These are phyloP conservation scores for Boletus reticuloceps DNA, from an alignment of 768 basidiomycete genomes.

Conservation along the genomic window DNA sequence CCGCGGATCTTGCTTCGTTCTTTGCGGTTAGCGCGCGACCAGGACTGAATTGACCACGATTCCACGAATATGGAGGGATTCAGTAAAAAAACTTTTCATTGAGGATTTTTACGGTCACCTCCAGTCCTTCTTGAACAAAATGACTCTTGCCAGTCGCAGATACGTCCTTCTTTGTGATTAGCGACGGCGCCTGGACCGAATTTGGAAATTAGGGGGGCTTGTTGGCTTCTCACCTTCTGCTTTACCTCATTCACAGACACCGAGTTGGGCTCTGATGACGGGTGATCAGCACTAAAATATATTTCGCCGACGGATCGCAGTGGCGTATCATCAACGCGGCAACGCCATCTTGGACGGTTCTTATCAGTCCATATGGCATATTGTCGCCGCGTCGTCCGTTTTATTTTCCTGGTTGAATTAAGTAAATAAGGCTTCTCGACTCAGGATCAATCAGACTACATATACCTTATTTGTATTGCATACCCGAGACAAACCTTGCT, in stretches of 20 bases:
- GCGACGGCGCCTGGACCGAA: neutral
- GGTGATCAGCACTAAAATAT: no score
- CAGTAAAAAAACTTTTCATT: slow-evolving; percentile 1
- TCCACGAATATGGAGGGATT: neutral
- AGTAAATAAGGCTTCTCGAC: neutral
- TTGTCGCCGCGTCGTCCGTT: neutral
- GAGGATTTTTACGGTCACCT: neutral
- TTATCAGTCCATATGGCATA: slow-evolving; percentile 6
- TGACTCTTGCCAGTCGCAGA: neutral
- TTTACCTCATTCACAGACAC: slow-evolving; percentile 7
- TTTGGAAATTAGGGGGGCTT: neutral
- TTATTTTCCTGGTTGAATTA: neutral
- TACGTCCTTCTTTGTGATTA: neutral
- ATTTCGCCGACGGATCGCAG: neutral
- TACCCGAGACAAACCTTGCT: neutral
- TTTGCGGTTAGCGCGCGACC: neutral
- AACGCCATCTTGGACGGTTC: neutral
- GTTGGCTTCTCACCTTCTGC: neutral
- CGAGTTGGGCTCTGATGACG: no score
- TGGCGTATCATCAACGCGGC: slow-evolving; percentile 11
- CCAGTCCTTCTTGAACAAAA: neutral
- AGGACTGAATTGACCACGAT: neutral
- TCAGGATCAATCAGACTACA: slow-evolving; percentile 3
- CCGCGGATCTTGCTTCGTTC: slow-evolving; percentile 8
- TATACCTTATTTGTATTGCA: slow-evolving; percentile 7